Evolutionary conservation across 73 alveolate species (phyloP), one percentile per base, ranked within the genome.

Genomic region (Paraurostyla sp.): DNA sequence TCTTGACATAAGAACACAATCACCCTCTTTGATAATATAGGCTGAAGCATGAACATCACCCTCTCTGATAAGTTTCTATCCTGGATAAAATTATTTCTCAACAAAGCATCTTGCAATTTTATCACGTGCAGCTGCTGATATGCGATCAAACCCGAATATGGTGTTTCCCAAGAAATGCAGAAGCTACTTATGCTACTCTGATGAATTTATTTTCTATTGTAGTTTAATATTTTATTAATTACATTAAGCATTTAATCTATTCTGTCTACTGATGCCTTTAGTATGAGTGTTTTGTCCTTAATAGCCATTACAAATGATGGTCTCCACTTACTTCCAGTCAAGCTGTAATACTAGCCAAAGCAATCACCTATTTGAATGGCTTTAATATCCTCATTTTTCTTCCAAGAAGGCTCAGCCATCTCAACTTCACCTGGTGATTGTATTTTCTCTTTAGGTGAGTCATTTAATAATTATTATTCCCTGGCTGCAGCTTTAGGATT

Each of bases 301-400:
- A 40, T 78, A 3, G 80, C 58, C 58, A 78, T 51, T 25, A 78
- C 89, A 40, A 52, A 51, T 3, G 89, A 78, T 7, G 89, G 89
- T 40, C 89, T n/a, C 89, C 89, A 78, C 52, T 78, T 78, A 52
- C 65, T 54, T 4, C 78, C 78, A 20, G 89, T 78, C 4, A 78
- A 35, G 9, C 59, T 23, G 38, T 52, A 78, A 60, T 50, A 50
- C 46, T 40, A 36, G 45, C 89, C 89, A 52, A 78, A 78, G 80
- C 80, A 54, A 23, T 78, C 80, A 30, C 80, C 13, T 2, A 78
- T 32, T 33, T 78, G 23, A 9, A 78, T 23, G 6, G 11, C 11
- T 52, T 78, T 78, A 1, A 54, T 42, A n/a, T 78, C 89, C 3
- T 73, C 87, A 27, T 73, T 45, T 36, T 48, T 73, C 41, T 65